Base-by-base conservation (phyloP, 306 rosid genomes). In the Inga leiocalycina region DNA sequence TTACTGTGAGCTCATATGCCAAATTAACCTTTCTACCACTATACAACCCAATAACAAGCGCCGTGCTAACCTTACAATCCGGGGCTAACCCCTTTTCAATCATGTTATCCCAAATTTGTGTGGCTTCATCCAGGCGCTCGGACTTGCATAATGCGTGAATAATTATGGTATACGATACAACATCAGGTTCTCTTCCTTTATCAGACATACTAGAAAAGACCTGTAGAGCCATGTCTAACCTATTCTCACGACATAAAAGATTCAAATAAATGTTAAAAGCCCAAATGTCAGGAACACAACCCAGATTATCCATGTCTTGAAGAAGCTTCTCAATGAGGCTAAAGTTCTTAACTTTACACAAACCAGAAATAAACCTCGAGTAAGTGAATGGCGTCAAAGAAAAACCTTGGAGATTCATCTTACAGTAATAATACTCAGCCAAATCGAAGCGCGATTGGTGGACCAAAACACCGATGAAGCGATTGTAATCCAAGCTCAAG, bases 311-410 rank as follows among this genome's bases (percentile, higher is more conserved):
- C 94, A 93, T 92, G 85, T 96, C 94, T 1, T 66, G 65, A 10
- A 96, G 87, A 5, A 96, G 93, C 34, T 82, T 86, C 20, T 91
- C 89, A 49, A 96, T 89, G 80, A 91, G 87, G 8, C 75, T 34
- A 54, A 93, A 88, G 78, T 90, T 85, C 17, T 84, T 85, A 66
- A 87, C 70, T 61, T 84, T n/a, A 62, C 98, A 93, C 39, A 96
- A 84, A 8, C 92, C 97, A 57, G 94, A 82, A 81, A 96, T 93
- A 91, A 93, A 92, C 86, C 98, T 92, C 8, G 99, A 95, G 88
- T 91, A 96, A 13, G 99, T 96, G 85, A 96, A 93, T 0, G 97
- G 94, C 62, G 88, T 75, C 52, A 96, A 85, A 46, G 98, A 93
- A 87, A 93, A 93, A 3, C 99, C 99, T 17, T 70, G 82, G 6